Conservation (phyloP, 768 basidiomycete species). For the Macrolepiota dolichaula region DNA sequence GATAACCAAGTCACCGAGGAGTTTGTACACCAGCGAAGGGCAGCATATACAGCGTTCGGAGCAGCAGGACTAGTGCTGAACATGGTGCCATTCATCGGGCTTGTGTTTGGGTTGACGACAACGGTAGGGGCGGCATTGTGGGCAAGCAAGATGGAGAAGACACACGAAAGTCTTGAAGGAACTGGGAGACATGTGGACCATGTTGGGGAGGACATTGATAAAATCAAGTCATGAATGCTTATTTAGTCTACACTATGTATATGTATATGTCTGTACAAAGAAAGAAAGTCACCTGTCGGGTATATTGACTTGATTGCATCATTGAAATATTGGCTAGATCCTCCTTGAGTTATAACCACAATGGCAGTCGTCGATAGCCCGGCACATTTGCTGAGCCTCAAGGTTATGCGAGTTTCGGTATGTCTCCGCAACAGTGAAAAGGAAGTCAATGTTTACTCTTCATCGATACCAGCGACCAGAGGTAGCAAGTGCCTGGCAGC, state of each 20-base stretch:
- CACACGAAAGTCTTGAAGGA: conserved; percentile 6
- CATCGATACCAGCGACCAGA: conserved; percentile 56
- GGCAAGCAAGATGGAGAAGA: conserved; percentile 62
- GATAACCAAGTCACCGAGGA: conserved; percentile 37
- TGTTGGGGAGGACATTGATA: conserved; percentile 9
- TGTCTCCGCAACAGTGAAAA: conserved; percentile 5
- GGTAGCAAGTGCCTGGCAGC: conserved; percentile 76
- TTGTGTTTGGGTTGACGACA: conserved; percentile 59
- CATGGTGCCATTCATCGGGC: conserved; percentile 57
- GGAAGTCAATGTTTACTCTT: conserved; percentile 8
- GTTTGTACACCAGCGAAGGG: conserved; percentile 45
- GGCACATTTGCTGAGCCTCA: conserved; percentile 69
- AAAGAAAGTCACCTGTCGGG: too few relatives aligned
- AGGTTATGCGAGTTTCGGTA: conserved; percentile 88
- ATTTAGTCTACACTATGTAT: too few relatives aligned
- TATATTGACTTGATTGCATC: neutral
- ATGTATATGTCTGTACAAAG: too few relatives aligned
- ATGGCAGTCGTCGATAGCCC: conserved; percentile 46
- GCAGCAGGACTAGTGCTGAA: conserved; percentile 55
- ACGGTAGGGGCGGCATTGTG: conserved; percentile 71
- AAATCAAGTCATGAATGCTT: neutral
- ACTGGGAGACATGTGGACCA: conserved; percentile 13
- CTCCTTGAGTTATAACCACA: conserved; percentile 9
- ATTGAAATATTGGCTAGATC: neutral
- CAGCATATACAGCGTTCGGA: conserved; percentile 71